Conservation (phyloP, 306 rosid genomes). For the Vigna unguiculata region DNA sequence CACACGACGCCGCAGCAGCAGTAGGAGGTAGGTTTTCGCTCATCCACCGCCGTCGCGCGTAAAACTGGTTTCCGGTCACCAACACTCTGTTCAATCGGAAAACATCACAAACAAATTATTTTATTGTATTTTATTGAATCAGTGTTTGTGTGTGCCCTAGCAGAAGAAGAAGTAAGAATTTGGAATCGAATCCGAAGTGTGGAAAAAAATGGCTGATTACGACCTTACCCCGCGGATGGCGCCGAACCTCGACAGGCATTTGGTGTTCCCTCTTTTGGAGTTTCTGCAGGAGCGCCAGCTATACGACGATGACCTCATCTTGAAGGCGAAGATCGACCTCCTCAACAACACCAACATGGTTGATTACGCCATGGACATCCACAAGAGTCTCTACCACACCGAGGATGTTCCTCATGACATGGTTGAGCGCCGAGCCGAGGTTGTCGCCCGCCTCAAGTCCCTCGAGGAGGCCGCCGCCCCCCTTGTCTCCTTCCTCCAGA, state of each 20-base stretch:
- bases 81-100: too few relatives aligned
- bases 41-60: too few relatives aligned
- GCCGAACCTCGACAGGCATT: constrained; percentile 82
- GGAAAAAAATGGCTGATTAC: constrained; percentile 66
- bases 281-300: constrained; percentile 84
- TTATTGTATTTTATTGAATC: too few relatives aligned
- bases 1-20: too few relatives aligned
- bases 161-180: background rate
- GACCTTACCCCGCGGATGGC: constrained; percentile 89
- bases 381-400: constrained; percentile 84
- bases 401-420: constrained; percentile 83
- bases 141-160: background rate
- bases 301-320: constrained; percentile 78
- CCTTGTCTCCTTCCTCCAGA: constrained; percentile 79
- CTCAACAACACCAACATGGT: constrained; percentile 96
- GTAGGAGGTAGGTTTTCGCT: too few relatives aligned
- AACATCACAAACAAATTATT: too few relatives aligned
- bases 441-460: constrained; percentile 47
- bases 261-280: constrained; percentile 87
- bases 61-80: too few relatives aligned
- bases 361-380: constrained; percentile 94
- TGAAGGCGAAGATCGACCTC: constrained; percentile 86
- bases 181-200: background rate
- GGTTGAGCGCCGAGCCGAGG: constrained; percentile 52
- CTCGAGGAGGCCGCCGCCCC: constrained; percentile 86